phyloP scores from a whole-genome alignment of 208 protist genomes.

The Willaertia magna region DNA sequence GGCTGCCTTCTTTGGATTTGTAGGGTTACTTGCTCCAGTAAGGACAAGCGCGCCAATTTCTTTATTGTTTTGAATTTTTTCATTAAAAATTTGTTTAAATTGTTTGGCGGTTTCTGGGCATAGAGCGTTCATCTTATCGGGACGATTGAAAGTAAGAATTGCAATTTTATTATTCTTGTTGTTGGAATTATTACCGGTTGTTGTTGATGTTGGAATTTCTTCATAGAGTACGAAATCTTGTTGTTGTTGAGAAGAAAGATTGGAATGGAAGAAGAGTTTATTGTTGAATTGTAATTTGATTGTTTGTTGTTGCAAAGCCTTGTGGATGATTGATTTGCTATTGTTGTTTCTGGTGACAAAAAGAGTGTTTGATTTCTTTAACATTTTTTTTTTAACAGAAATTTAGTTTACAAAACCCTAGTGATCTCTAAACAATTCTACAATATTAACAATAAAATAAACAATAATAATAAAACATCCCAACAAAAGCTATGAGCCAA shows the following conservation, averaged over 20 bases:
- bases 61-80: background rate
- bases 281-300: too few species aligned
- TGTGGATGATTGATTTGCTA: too few species aligned
- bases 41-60: conserved; percentile 32
- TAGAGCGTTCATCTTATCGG: conserved; percentile 28
- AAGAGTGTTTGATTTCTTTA: too few species aligned
- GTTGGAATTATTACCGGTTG: background rate
- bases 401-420: too few species aligned
- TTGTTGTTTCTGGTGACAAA: too few species aligned
- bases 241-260: background rate
- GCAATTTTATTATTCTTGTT: background rate
- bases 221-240: background rate
- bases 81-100: conserved; percentile 16
- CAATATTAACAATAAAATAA: too few species aligned
- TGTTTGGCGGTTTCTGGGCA: conserved; percentile 15
- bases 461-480: too few species aligned
- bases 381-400: too few species aligned
- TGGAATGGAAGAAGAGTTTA: too few species aligned
- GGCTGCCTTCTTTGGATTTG: background rate
- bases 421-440: too few species aligned
- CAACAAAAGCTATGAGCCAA: too few species aligned
- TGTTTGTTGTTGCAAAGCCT: too few species aligned
- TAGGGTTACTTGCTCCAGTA: conserved; percentile 26
- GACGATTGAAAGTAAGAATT: conserved; percentile 20
- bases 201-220: background rate